Base-by-base conservation (phyloP, 2,329 filamentous ascomycete species). In the Colletotrichum graminicola region DNA sequence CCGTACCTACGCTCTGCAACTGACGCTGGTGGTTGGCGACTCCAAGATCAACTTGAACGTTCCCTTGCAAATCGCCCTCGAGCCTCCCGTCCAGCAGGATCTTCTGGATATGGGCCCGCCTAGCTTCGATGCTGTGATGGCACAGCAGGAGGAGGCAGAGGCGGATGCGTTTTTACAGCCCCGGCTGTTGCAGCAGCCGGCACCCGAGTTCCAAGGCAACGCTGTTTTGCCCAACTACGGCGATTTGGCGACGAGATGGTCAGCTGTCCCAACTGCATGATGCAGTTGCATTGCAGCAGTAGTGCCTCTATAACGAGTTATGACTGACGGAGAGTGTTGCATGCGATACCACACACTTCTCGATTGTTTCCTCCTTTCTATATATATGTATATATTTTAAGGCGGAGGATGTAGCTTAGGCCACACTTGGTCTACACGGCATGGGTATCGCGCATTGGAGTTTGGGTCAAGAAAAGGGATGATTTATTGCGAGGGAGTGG, bases 41-140 rank as follows among this genome's bases (percentile, higher is more conserved):
- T 78, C 81, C 66, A 84, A 80, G 75, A 74, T 88, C 51, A 82
- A 81, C 49, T 77, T 89, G 34, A 76, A 77, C 29, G 76, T 89
- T 52, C 87, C 87, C 8, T 73, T 89, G 55, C 87, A 89, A 78
- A 76, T 89, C 55, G 85, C 82, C 2, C 83, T 88, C 29, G 82
- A 83, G 73, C 78, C 76, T 26, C 74, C 67, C 10, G 39, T 51
- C 47, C 66, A 66, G 57, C 74, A 79, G 62, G 76, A 80, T 39
- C 76, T 79, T 18, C 34, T 34, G 7, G 77, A 76, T 18, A 77
- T 75, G 45, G 82, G 80, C 4, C 80, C 85, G 51, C 87, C 87
- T 3, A 85, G 80, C 66, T 89, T 89, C 71, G 87, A 88, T 74
- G 81, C 80, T 11, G 84, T 82, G 32, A 79, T 87, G 73, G 81